Conservation (phyloP, 768 basidiomycete species). For the Lactarius hengduanensis region DNA sequence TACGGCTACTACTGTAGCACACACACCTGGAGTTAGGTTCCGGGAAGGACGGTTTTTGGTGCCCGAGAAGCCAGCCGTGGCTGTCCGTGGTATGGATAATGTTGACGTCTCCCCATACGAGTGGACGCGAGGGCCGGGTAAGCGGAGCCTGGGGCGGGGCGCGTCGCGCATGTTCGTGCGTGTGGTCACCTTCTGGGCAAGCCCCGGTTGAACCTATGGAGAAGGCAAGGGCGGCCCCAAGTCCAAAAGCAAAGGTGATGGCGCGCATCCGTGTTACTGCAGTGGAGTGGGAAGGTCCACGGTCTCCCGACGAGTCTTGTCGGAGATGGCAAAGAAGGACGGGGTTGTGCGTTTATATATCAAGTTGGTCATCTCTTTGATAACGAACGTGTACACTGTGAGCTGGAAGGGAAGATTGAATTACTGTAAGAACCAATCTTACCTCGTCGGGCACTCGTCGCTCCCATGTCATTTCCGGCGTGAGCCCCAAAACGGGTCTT, state of each 20-base stretch:
- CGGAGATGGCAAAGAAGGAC: not conserved
- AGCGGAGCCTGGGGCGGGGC: slow-evolving; percentile 44
- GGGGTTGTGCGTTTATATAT: not conserved
- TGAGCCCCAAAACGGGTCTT: too few relatives aligned
- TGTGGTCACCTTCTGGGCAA: slow-evolving; percentile 23
- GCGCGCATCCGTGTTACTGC: not conserved
- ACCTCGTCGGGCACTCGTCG: not conserved
- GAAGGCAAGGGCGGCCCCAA: slow-evolving; percentile 28
- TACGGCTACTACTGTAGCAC: not conserved
- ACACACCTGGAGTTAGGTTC: slow-evolving; percentile 72
- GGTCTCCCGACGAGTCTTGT: not conserved
- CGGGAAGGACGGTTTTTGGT: slow-evolving; percentile 69
- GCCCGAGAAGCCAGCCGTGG: slow-evolving; percentile 80
- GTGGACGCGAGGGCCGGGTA: slow-evolving; percentile 59
- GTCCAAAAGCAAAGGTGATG: slow-evolving; percentile 16
- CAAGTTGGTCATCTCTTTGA: not conserved
- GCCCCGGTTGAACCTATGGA: slow-evolving; percentile 23
- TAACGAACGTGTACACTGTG: slow-evolving; percentile 65
- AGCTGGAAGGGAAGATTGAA: not conserved
- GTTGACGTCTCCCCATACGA: slow-evolving; percentile 90
- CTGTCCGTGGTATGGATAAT: slow-evolving; percentile 85
- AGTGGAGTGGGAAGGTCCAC: not conserved
- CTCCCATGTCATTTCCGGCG: too few relatives aligned
- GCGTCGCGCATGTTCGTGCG: slow-evolving; percentile 38
- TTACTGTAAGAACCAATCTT: not conserved